Percentiles rank a stretch among this genome's conserved stretches.
Evolutionary conservation across 345 rosid genomes (phyloP).

Genomic region (Adansonia digitata): DNA sequence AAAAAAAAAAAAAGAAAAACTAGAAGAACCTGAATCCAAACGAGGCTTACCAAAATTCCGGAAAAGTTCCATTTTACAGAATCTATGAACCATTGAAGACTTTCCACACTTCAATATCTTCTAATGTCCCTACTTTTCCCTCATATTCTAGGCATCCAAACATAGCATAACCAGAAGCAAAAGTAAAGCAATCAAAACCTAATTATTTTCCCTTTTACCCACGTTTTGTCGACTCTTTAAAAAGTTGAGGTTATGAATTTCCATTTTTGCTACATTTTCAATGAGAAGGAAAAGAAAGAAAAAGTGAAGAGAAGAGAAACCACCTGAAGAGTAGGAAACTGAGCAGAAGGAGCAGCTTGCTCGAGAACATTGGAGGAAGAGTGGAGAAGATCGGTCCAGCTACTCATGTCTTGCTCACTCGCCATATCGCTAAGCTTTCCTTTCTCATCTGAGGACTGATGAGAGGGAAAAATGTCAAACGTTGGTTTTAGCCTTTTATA

Average conservation of each 20-base stretch:
- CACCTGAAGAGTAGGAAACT: not conserved
- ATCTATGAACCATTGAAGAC: not conserved
- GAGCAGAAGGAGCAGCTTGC: too few species aligned
- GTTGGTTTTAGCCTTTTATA: too few species aligned
- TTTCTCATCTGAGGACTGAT: not conserved
- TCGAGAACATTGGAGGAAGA: slow-evolving; percentile 69
- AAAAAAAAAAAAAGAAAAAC: not conserved
- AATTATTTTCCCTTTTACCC: not conserved
- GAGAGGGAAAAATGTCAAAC: too few species aligned
- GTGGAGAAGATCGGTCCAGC: slow-evolving; percentile 91
- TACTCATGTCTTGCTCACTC: slow-evolving; percentile 66
- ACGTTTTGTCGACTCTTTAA: not conserved
- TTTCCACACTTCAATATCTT: not conserved
- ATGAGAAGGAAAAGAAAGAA: not conserved
- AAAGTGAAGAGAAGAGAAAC: not conserved
- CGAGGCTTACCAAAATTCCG: not conserved
- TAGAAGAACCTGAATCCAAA: not conserved
- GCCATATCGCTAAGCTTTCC: slow-evolving; percentile 42
- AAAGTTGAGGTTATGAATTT: not conserved
- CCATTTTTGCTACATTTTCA: not conserved
- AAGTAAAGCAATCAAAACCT: not conserved
- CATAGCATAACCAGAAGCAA: not conserved
- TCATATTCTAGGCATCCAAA: not conserved
- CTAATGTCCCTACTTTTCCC: not conserved
- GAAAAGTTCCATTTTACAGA: not conserved